Evolutionary conservation across 169 alveolate genomes (phyloP), one percentile per base, ranked within the genome.

Genomic region (Cryptosporidium canis): DNA sequence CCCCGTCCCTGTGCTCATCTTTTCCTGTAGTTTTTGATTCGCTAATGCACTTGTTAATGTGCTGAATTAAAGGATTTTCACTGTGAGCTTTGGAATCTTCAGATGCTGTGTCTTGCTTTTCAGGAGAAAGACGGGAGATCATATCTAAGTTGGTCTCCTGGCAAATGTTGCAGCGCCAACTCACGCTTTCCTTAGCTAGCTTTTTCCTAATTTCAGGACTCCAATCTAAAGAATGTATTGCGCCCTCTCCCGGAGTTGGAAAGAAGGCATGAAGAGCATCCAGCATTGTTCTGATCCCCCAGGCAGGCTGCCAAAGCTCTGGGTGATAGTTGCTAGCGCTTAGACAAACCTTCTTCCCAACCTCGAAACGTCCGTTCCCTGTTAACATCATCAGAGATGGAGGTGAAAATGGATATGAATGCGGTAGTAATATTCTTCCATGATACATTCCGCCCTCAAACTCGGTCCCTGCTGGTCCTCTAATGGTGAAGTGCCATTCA

Each of bases 291-390:
- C 96, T 92, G 66, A 95, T 94, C 43, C 96, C 96, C 98, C 98
- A 96, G 39, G 97, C 96, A 14, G 98, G 98, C 72, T 96, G 96
- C 98, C 98, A 96, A 63, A 94, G 94, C 83, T 96, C 98, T 12
- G 97, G 98, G 51, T 95, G 98, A 70, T 90, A 96, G 83, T 93
- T 93, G 64, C 93, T 91, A 9, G 96, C 96, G 41, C 97, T 94
- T 43, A 95, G 71, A 65, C 98, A 95, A 35, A 96, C 94, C 85
- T 96, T 94, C 85, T 92, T 95, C 82, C 94, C 95, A 48, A 92
- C 92, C 56, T 95, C 96, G 83, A 96, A 96, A 47, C 98, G 92
- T 35, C 98, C 98, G 67, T 91, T 93, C 39, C 96, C 96, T 3
- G 97, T 96, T 39, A 96, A 83, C 90, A 96, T 83, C 93, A 92